Evolutionary conservation across 2,329 filamentous ascomycete species (phyloP).

Genomic region (Neopestalotiopsis sp.): DNA sequence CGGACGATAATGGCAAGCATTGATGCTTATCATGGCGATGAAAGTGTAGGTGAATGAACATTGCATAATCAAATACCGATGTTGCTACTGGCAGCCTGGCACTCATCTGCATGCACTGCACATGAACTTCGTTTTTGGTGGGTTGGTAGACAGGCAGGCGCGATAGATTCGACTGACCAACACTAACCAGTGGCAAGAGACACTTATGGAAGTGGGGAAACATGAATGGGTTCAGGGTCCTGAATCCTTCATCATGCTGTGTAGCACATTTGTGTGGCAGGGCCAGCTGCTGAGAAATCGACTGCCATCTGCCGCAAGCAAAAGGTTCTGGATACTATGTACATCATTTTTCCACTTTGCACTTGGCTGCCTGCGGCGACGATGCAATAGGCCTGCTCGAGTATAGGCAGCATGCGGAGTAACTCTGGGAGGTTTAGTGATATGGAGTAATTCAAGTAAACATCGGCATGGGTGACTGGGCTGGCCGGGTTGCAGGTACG

Average conservation of each 20-base stretch:
- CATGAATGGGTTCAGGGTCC: not conserved
- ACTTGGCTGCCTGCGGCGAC: not conserved
- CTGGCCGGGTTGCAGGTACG: not conserved
- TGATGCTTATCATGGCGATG: not conserved
- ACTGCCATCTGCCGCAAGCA: not conserved
- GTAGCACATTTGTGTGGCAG: not conserved
- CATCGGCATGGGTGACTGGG: not conserved
- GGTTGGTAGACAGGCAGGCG: not conserved
- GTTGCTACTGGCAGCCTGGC: too few species aligned
- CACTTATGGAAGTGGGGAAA: not conserved
- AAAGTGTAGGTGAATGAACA: too few species aligned
- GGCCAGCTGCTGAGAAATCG: not conserved
- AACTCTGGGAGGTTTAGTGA: not conserved
- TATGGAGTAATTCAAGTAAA: not conserved
- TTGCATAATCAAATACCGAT: too few species aligned
- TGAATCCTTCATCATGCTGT: conserved; percentile 1
- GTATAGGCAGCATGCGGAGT: not conserved
- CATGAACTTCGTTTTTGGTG: not conserved
- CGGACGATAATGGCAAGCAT: not conserved
- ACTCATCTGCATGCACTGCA: too few species aligned
- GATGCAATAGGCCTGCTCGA: conserved; percentile 1
- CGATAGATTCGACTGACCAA: not conserved
- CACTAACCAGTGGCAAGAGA: not conserved
- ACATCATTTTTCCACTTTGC: not conserved
- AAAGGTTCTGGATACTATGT: not conserved